Conservation (phyloP, 805 yeast genomes). For the Schwanniomyces yamadae region DNA sequence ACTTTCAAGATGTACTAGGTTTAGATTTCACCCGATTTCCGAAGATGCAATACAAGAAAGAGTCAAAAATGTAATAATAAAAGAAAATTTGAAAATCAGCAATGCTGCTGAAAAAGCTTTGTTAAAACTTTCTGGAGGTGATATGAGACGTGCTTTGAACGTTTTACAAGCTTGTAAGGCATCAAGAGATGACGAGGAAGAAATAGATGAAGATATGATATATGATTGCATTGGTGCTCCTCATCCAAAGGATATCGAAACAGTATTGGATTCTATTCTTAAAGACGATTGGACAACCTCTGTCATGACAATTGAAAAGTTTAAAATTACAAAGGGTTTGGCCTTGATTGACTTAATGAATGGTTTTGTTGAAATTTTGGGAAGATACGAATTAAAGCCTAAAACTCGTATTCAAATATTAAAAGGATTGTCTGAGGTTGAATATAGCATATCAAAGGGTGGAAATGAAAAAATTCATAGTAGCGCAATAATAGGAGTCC, state of each 20-base stretch:
- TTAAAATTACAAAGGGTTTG: slow-evolving; percentile 74
- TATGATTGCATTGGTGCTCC: slow-evolving; percentile 97
- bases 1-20: slow-evolving; percentile 90
- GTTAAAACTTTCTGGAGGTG: slow-evolving; percentile 79
- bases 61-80: slow-evolving; percentile 62
- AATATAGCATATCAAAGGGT: slow-evolving; percentile 87
- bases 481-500: slow-evolving; percentile 85
- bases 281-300: slow-evolving; percentile 88
- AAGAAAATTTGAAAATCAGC: slow-evolving; percentile 61
- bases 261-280: slow-evolving; percentile 71
- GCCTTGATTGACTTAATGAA: slow-evolving; percentile 84
- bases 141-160: slow-evolving; percentile 92
- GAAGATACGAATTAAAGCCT: slow-evolving; percentile 62
- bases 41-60: slow-evolving; percentile 67
- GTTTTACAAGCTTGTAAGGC: slow-evolving; percentile 94
- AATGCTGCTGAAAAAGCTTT: slow-evolving; percentile 64
- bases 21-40: slow-evolving; percentile 83
- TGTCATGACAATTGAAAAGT: slow-evolving; percentile 58
- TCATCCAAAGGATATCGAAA: slow-evolving; percentile 78
- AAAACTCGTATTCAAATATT: slow-evolving; percentile 63
- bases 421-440: slow-evolving; percentile 79
- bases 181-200: slow-evolving; percentile 48
- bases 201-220: slow-evolving; percentile 68
- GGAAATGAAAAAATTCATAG: slow-evolving; percentile 89
- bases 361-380: slow-evolving; percentile 72